phyloP scores from a whole-genome alignment of 139 green algal species.

The Chlamydomonas eustigma region DNA sequence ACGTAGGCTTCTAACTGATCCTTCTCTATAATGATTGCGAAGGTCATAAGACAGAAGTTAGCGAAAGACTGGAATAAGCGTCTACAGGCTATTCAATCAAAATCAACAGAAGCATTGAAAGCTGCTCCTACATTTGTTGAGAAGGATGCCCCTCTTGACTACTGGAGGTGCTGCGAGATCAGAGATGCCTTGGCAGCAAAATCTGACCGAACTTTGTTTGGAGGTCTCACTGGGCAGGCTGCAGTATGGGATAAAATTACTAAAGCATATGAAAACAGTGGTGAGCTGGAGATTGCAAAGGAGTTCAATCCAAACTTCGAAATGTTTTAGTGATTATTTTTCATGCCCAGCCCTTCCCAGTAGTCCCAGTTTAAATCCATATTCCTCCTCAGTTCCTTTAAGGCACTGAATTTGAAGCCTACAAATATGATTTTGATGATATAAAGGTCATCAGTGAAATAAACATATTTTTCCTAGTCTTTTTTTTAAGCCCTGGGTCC shows the following conservation, averaged over 20 bases:
- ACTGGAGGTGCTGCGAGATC: slow-evolving; percentile 46
- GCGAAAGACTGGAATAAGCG: slow-evolving; percentile 67
- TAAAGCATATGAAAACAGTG: slow-evolving; percentile 22
- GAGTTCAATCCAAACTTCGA: too few relatives aligned
- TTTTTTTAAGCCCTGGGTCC: too few relatives aligned
- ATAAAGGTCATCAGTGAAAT: too few relatives aligned
- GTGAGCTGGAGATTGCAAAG: too few relatives aligned
- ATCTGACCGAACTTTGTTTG: slow-evolving; percentile 64
- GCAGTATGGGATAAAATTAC: slow-evolving; percentile 61
- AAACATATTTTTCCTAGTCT: too few relatives aligned
- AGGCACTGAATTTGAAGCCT: too few relatives aligned
- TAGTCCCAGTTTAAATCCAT: too few relatives aligned
- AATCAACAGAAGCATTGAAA: slow-evolving; percentile 37
- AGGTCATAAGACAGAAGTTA: slow-evolving; percentile 68
- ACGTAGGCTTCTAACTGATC: not conserved
- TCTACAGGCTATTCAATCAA: slow-evolving; percentile 59
- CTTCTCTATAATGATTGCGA: not conserved
- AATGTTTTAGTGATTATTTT: too few relatives aligned
- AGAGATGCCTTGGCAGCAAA: slow-evolving; percentile 49
- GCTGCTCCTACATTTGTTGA: slow-evolving; percentile 47
- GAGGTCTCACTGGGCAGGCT: slow-evolving; percentile 54
- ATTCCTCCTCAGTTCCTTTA: too few relatives aligned
- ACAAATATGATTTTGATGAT: too few relatives aligned
- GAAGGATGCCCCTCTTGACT: slow-evolving; percentile 51
- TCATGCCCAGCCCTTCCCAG: too few relatives aligned